A percentile compares a stretch with the other conserved stretches of the same genome.
Conservation (phyloP, 2,329 filamentous ascomycete species). For the Talaromyces sp. region DNA sequence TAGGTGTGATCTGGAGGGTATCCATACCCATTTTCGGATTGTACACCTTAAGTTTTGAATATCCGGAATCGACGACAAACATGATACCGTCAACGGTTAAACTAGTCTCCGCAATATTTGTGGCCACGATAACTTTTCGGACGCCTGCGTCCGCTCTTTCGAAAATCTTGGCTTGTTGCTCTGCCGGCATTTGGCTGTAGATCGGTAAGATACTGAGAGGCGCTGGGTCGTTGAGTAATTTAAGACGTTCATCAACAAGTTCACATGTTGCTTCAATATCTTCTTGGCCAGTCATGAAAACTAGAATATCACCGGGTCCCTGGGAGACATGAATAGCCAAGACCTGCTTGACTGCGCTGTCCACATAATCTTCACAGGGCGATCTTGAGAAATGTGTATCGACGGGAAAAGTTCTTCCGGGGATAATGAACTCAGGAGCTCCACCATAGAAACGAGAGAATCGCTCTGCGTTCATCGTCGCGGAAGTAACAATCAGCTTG, state of each 20-base stretch:
- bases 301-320: conserved; percentile 87
- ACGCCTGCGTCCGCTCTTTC: conserved; percentile 87
- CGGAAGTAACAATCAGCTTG: conserved; percentile 96
- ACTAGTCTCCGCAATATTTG: conserved; percentile 97
- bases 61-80: conserved; percentile 96
- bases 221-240: conserved; percentile 88
- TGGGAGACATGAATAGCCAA: conserved; percentile 96
- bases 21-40: conserved; percentile 99
- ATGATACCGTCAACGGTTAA: conserved; percentile 98
- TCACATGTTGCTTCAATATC: conserved; percentile 98
- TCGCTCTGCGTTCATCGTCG: conserved; percentile 96
- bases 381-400: conserved; percentile 95
- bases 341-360: conserved; percentile 93
- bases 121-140: conserved; percentile 95
- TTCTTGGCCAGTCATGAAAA: conserved; percentile 99
- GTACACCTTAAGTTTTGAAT: conserved; percentile 97
- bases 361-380: conserved; percentile 96
- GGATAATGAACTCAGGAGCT: conserved; percentile 94
- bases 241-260: conserved; percentile 81
- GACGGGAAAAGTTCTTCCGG: conserved; percentile 93
- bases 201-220: conserved; percentile 94
- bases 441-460: conserved; percentile 97
- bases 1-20: conserved; percentile 94
- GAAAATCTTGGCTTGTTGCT: conserved; percentile 97
- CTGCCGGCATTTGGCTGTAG: conserved; percentile 99